Conservation (phyloP, 768 basidiomycete species). For the Obba rivulosa region DNA sequence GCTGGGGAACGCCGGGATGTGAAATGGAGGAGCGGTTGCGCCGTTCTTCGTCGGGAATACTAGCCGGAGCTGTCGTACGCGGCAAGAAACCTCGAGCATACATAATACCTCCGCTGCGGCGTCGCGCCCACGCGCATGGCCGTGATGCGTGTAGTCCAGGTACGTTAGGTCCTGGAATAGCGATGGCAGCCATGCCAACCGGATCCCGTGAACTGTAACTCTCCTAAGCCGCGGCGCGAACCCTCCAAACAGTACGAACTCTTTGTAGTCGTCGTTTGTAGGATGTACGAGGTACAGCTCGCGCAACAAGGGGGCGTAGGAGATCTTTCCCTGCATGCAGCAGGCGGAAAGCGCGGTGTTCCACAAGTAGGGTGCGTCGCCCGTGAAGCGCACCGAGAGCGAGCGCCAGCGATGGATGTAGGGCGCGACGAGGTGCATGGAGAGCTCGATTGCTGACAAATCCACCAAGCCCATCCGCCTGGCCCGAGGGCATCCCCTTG, state of each 20-base stretch:
- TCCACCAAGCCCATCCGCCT: conserved; percentile 32
- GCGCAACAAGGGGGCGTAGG: conserved; percentile 41
- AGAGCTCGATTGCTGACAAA: conserved; percentile 47
- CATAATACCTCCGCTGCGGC: conserved; percentile 53
- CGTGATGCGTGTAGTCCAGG: conserved; percentile 70
- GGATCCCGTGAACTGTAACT: conserved; percentile 58
- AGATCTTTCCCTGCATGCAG: conserved; percentile 32
- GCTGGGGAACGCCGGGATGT: conserved; percentile 5
- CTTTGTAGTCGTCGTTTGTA: conserved; percentile 63
- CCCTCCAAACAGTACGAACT: conserved; percentile 60
- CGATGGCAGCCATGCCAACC: conserved; percentile 56
- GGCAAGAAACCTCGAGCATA: conserved; percentile 50
- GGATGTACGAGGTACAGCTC: conserved; percentile 55
- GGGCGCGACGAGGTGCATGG: conserved; percentile 49
- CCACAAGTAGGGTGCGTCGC: conserved; percentile 62
- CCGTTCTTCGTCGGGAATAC: conserved; percentile 38
- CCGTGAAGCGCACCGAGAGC: conserved; percentile 48
- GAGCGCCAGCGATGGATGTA: conserved; percentile 57
- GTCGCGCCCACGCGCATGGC: conserved; percentile 52
- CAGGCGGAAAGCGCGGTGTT: conserved; percentile 56
- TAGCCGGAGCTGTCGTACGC: conserved; percentile 49
- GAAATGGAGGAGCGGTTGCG: conserved; percentile 5
- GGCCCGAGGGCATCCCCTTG: no score
- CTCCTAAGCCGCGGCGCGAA: conserved; percentile 51
- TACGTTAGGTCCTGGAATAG: conserved; percentile 57